phyloP scores from a whole-genome alignment of 768 basidiomycete genomes.

The Phanerodontia chrysosporium region DNA sequence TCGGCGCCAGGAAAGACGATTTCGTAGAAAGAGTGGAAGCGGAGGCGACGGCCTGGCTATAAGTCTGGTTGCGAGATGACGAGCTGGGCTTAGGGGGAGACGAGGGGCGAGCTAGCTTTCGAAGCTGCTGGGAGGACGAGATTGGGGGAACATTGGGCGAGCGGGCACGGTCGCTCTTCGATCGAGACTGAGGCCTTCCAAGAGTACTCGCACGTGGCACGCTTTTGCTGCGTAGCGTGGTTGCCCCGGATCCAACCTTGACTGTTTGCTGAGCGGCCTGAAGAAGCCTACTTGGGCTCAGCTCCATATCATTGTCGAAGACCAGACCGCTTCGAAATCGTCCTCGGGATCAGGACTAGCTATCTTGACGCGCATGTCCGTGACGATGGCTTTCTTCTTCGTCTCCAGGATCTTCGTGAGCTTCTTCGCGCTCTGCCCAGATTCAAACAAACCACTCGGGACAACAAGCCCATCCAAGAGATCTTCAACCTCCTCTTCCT shows the following conservation, averaged over 20 bases:
- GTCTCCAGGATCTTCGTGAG: constrained; percentile 47
- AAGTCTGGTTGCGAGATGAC: constrained; percentile 49
- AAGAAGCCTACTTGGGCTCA: constrained; percentile 73
- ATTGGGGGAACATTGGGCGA: constrained; percentile 67
- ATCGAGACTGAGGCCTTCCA: constrained; percentile 59
- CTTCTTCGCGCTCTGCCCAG: constrained; percentile 52
- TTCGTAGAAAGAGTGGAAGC: constrained; percentile 42
- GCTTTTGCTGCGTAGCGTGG: constrained; percentile 53
- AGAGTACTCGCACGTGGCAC: constrained; percentile 47
- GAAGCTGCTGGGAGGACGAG: constrained; percentile 65
- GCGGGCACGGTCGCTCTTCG: constrained; percentile 62
- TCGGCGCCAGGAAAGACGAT: constrained; percentile 54
- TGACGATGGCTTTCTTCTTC: constrained; percentile 53
- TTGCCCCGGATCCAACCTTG: constrained; percentile 26
- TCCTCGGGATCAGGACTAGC: constrained; percentile 69
- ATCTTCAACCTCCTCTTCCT: constrained; percentile 55
- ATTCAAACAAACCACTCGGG: constrained; percentile 71
- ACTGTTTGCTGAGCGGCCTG: constrained; percentile 42
- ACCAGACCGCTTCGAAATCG: constrained; percentile 84
- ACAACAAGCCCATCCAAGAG: constrained; percentile 80
- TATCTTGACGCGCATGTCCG: constrained; percentile 48
- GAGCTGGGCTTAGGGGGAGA: constrained; percentile 54
- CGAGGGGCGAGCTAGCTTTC: constrained; percentile 63
- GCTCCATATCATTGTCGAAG: constrained; percentile 77
- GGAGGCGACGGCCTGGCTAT: constrained; percentile 50